Evolutionary conservation across 768 basidiomycete species (phyloP).

Genomic region (Chalciporus piperatus): DNA sequence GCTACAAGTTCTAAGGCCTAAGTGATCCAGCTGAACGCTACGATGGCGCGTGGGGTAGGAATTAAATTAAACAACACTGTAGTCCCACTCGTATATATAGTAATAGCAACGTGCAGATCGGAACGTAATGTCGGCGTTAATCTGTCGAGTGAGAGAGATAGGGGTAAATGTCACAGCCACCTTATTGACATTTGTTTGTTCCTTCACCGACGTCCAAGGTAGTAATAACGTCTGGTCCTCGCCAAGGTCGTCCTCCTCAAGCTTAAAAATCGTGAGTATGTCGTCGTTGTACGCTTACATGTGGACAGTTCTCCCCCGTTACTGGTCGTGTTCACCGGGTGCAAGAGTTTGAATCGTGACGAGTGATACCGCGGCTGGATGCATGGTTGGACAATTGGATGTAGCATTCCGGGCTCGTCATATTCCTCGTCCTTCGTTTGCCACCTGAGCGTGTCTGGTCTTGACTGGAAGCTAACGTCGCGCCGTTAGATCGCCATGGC

Average conservation of each 20-base stretch:
- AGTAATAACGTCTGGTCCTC: slow-evolving; percentile 4
- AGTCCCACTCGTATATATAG: no score
- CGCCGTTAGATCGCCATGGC: slow-evolving; percentile 39
- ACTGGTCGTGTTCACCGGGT: background rate
- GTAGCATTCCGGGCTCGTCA: slow-evolving; percentile 2
- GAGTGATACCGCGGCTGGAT: slow-evolving; percentile 20
- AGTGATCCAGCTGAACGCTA: no score
- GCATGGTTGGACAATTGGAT: slow-evolving; percentile 20
- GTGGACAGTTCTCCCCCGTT: slow-evolving; percentile 6
- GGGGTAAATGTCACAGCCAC: slow-evolving; percentile 22
- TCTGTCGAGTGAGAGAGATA: background rate
- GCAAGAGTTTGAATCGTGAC: background rate
- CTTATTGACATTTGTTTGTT: slow-evolving; percentile 28
- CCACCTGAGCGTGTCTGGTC: background rate
- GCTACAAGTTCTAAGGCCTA: no score
- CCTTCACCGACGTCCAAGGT: background rate
- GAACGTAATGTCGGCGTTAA: background rate
- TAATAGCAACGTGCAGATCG: background rate
- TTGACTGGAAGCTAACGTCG: slow-evolving; percentile 13
- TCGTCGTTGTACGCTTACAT: slow-evolving; percentile 13
- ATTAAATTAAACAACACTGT: no score
- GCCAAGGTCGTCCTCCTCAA: slow-evolving; percentile 44
- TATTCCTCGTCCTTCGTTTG: background rate
- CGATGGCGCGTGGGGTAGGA: no score
- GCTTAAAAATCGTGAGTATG: slow-evolving; percentile 53